Evolutionary conservation across 306 rosid species (phyloP).

Genomic region (Quillaja saponaria): DNA sequence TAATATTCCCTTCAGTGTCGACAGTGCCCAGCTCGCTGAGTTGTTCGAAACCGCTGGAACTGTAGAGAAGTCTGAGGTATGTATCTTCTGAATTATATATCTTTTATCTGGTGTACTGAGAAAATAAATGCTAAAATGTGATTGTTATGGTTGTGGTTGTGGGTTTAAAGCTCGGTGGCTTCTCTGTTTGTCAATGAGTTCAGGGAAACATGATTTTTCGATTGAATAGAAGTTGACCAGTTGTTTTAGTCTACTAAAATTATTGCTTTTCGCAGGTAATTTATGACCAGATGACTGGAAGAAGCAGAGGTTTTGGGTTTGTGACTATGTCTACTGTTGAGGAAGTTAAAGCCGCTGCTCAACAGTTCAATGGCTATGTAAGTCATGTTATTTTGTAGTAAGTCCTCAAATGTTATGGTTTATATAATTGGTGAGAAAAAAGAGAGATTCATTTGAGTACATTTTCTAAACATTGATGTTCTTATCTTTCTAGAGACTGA

Average conservation of each 20-base stretch:
- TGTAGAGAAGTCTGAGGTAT: conserved; percentile 91
- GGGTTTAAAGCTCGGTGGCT: not conserved
- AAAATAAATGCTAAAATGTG: too few relatives aligned
- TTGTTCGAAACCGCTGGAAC: conserved; percentile 70
- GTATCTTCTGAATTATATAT: not conserved
- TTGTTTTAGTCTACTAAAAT: conserved; percentile 4
- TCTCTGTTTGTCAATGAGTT: not conserved
- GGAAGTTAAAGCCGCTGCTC: conserved; percentile 80
- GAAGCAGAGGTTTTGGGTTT: conserved; percentile 95
- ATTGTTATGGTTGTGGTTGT: too few relatives aligned
- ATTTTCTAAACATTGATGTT: too few relatives aligned
- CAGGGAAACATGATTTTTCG: not conserved
- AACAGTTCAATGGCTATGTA: conserved; percentile 88
- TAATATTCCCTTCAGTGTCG: conserved; percentile 76
- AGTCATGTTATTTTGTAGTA: conserved; percentile 36
- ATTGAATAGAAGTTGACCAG: not conserved
- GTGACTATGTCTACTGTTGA: conserved; percentile 77
- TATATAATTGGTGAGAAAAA: too few relatives aligned
- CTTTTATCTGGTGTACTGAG: not conserved
- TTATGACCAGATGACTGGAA: conserved; percentile 84
- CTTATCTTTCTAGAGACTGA: too few relatives aligned
- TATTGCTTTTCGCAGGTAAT: conserved; percentile 51
- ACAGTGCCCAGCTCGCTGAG: conserved; percentile 87
- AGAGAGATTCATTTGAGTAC: too few relatives aligned
- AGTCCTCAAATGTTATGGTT: too few relatives aligned